Evolutionary conservation across 2,329 filamentous ascomycete genomes (phyloP).

Genomic region (Sarocladium brachiariae): DNA sequence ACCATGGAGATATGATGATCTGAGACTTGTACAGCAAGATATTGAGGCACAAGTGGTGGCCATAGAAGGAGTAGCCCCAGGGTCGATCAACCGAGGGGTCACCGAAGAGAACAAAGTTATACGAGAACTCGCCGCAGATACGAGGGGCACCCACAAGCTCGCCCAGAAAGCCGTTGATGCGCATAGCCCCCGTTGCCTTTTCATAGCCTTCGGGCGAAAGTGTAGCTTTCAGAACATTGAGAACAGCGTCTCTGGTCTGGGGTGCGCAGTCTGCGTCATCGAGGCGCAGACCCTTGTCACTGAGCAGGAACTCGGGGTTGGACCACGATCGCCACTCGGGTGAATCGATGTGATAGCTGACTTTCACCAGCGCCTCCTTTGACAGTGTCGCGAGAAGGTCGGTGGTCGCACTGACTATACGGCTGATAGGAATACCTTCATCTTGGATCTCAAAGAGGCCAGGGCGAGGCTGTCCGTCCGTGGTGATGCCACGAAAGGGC

Average conservation of each 20-base stretch:
- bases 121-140: constrained; percentile 68
- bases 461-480: constrained; percentile 49
- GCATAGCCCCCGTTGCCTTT: constrained; percentile 64
- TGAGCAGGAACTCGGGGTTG: constrained; percentile 68
- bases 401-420: constrained; percentile 47
- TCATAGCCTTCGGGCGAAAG: constrained; percentile 65
- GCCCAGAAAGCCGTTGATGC: constrained; percentile 68
- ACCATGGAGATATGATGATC: constrained; percentile 66
- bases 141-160: constrained; percentile 53
- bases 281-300: constrained; percentile 61
- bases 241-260: constrained; percentile 38
- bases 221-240: constrained; percentile 48
- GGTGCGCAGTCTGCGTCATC: constrained; percentile 43
- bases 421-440: constrained; percentile 52
- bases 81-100: constrained; percentile 47
- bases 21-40: constrained; percentile 60
- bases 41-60: constrained; percentile 70
- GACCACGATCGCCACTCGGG: constrained; percentile 64
- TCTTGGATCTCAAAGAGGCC: constrained; percentile 55
- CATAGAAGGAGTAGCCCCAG: constrained; percentile 72
- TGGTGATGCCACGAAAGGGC: constrained; percentile 65
- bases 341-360: constrained; percentile 51
- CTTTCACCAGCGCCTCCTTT: constrained; percentile 35
- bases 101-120: constrained; percentile 70
- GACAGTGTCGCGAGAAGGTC: constrained; percentile 39